These are phyloP conservation scores for Aureobasidium sp. DNA, from an alignment of 2,329 filamentous ascomycete genomes.

Conservation along the genomic window DNA sequence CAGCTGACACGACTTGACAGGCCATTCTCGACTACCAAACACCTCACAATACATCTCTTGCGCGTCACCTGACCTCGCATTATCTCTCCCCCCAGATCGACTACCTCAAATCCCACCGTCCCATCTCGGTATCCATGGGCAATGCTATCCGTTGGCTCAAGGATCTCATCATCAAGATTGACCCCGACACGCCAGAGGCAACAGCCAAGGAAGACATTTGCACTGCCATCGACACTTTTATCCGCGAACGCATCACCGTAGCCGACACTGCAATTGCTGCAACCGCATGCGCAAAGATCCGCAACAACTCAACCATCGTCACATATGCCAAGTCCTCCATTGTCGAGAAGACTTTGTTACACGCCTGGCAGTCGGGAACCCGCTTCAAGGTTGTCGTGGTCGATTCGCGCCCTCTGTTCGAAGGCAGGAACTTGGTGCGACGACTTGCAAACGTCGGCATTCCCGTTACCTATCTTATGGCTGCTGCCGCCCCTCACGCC, in stretches of 20 bases:
- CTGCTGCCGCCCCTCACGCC: slow-evolving; percentile 68
- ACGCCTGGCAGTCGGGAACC: slow-evolving; percentile 63
- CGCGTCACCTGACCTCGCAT: slow-evolving; percentile 85
- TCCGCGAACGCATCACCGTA: slow-evolving; percentile 80
- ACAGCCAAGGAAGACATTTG: slow-evolving; percentile 74
- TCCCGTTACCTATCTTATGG: slow-evolving; percentile 71
- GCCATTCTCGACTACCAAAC: slow-evolving; percentile 92
- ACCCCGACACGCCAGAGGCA: slow-evolving; percentile 74
- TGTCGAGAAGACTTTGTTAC: slow-evolving; percentile 72
- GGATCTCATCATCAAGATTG: slow-evolving; percentile 81
- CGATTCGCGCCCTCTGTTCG: slow-evolving; percentile 65
- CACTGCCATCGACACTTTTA: slow-evolving; percentile 79
- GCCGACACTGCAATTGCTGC: slow-evolving; percentile 80
- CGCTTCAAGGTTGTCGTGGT: slow-evolving; percentile 78
- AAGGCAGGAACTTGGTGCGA: slow-evolving; percentile 65
- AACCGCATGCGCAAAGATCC: slow-evolving; percentile 67
- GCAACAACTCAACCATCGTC: slow-evolving; percentile 72
- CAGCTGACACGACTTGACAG: slow-evolving; percentile 38
- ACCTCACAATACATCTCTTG: slow-evolving; percentile 73
- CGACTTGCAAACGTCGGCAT: slow-evolving; percentile 63
- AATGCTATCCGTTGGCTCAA: slow-evolving; percentile 95
- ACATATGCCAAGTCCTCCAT: slow-evolving; percentile 83
- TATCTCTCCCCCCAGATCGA: slow-evolving; percentile 92
- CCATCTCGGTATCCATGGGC: slow-evolving; percentile 92
- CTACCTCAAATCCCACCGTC: slow-evolving; percentile 87